These are phyloP conservation scores for Cladosporium phlei DNA, from an alignment of 2,329 filamentous ascomycete genomes.

Conservation along the genomic window DNA sequence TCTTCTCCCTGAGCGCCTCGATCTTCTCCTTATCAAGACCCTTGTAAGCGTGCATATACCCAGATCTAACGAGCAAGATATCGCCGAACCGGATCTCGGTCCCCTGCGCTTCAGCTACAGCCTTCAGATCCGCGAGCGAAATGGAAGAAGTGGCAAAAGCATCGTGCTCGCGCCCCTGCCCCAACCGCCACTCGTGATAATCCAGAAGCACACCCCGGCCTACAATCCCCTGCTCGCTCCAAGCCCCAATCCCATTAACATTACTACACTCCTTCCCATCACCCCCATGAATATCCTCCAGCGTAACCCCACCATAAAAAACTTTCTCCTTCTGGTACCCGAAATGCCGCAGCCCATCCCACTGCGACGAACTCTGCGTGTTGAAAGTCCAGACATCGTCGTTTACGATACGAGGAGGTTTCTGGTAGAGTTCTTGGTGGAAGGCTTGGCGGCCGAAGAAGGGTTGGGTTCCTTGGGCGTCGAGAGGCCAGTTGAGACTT, in stretches of 20 bases:
- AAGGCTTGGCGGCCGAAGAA: conserved; percentile 56
- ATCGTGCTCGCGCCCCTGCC: conserved; percentile 32
- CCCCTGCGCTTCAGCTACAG: conserved; percentile 43
- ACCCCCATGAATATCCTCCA: conserved; percentile 37
- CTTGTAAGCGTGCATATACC: conserved; percentile 42
- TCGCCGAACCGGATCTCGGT: conserved; percentile 54
- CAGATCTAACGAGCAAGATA: conserved; percentile 48
- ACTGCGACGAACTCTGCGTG: conserved; percentile 35
- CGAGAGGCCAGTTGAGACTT: conserved; percentile 57
- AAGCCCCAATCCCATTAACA: conserved; percentile 44
- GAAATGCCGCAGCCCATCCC: conserved; percentile 25
- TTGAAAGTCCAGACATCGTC: conserved; percentile 59
- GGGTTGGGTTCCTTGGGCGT: conserved; percentile 48
- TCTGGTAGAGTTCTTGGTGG: conserved; percentile 50
- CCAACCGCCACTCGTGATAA: conserved; percentile 45
- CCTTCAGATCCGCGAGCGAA: conserved; percentile 37
- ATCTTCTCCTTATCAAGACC: conserved; percentile 37
- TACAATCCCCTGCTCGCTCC: conserved; percentile 52
- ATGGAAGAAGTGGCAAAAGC: conserved; percentile 35
- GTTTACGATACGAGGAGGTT: conserved; percentile 51
- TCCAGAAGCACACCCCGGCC: conserved; percentile 53
- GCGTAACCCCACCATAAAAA: conserved; percentile 36
- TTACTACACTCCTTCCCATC: conserved; percentile 31
- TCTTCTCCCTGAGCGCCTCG: conserved; percentile 32
- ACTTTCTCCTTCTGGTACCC: conserved; percentile 42